phyloP scores from a whole-genome alignment of 2,329 filamentous ascomycete genomes.

The Chaetomium sp. region DNA sequence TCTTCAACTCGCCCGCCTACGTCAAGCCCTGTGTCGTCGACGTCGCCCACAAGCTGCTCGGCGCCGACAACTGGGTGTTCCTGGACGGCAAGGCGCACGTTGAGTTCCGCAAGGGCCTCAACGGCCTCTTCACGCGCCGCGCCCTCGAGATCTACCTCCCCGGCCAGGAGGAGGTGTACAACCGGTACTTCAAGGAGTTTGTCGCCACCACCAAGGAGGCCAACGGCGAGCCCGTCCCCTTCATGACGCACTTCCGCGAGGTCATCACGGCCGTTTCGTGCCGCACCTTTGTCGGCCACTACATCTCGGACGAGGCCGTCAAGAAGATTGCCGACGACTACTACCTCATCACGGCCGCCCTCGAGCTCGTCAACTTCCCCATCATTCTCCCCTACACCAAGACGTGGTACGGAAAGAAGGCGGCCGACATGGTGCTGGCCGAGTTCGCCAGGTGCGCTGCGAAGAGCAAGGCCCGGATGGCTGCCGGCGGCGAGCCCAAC shows the following conservation, averaged over 20 bases:
- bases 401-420: constrained; percentile 97
- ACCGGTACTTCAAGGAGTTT: constrained; percentile 80
- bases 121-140: constrained; percentile 88
- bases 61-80: constrained; percentile 94
- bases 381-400: constrained; percentile 94
- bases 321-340: constrained; percentile 97
- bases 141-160: constrained; percentile 88
- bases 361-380: constrained; percentile 98
- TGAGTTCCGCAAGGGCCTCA: constrained; percentile 96
- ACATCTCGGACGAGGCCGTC: constrained; percentile 85
- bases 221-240: constrained; percentile 74
- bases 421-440: constrained; percentile 84
- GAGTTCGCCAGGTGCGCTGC: constrained; percentile 91
- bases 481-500: constrained; percentile 78
- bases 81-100: constrained; percentile 92
- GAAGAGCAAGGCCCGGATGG: constrained; percentile 91
- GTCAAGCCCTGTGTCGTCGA: constrained; percentile 98
- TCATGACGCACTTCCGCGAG: constrained; percentile 91
- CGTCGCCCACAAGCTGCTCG: constrained; percentile 88
- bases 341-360: constrained; percentile 91
- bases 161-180: constrained; percentile 89
- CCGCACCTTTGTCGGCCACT: constrained; percentile 96
- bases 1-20: constrained; percentile 89
- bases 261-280: constrained; percentile 93
- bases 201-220: constrained; percentile 72